A percentile compares a stretch with the other conserved stretches of the same genome.
Conservation (phyloP, 768 basidiomycete genomes). For the Candolleomyces efflorescens region DNA sequence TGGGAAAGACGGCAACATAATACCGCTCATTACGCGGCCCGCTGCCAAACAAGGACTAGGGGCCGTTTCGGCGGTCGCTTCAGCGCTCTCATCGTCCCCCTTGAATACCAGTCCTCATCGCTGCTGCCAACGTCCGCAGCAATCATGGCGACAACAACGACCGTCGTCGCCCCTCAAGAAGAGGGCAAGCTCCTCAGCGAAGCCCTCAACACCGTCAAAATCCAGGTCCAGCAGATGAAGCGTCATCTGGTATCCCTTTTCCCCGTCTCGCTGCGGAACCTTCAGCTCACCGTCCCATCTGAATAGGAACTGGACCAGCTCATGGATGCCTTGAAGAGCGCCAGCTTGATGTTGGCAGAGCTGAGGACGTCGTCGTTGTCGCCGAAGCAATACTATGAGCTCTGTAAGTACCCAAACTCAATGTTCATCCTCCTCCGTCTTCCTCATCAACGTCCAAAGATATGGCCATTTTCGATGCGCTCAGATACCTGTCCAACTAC, state of each 20-base stretch:
- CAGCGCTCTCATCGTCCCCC: not conserved
- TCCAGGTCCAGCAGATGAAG: slow-evolving; percentile 94
- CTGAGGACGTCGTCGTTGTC: slow-evolving; percentile 89
- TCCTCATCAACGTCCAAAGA: slow-evolving; percentile 42
- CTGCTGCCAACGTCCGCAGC: slow-evolving; percentile 7
- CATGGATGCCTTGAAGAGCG: slow-evolving; percentile 98
- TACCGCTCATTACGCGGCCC: not conserved
- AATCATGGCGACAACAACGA: slow-evolving; percentile 16
- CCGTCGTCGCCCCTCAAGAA: slow-evolving; percentile 45
- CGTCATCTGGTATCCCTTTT: slow-evolving; percentile 64
- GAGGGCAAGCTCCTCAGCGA: slow-evolving; percentile 85
- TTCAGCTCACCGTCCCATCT: slow-evolving; percentile 1
- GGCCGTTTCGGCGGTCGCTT: not conserved
- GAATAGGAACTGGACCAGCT: slow-evolving; percentile 90
- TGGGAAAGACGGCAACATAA: no score
- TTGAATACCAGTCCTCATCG: not conserved
- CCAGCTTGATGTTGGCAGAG: slow-evolving; percentile 96
- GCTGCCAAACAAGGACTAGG: not conserved
- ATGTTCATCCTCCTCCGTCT: not conserved
- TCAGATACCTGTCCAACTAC: slow-evolving; percentile 93
- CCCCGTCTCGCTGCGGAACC: slow-evolving; percentile 3
- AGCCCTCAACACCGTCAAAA: slow-evolving; percentile 81
- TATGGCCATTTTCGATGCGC: slow-evolving; percentile 97
- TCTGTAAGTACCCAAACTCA: slow-evolving; percentile 56
- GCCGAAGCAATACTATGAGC: slow-evolving; percentile 98